phyloP scores from a whole-genome alignment of 306 rosid species.

The Cicer bijugum region DNA sequence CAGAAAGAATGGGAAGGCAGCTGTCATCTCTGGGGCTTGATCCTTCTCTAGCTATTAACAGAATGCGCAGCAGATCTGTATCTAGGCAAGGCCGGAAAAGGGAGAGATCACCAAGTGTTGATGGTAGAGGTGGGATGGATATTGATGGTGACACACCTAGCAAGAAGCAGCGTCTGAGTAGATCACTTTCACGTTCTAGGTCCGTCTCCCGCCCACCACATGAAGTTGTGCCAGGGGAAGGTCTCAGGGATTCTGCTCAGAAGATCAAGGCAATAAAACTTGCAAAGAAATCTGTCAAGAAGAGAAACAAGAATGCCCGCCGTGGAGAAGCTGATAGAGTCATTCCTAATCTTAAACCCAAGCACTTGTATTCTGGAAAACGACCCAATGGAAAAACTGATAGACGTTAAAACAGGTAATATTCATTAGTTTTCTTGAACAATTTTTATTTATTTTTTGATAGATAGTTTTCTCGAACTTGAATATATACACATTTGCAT shows the following conservation, averaged over 20 bases:
- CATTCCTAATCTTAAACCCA: slow-evolving; percentile 73
- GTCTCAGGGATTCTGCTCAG: slow-evolving; percentile 73
- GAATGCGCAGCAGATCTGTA: slow-evolving; percentile 72
- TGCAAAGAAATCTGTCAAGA: slow-evolving; percentile 68
- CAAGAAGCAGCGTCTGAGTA: slow-evolving; percentile 64
- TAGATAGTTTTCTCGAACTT: background rate
- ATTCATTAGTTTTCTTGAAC: too few species aligned
- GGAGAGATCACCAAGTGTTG: slow-evolving; percentile 64
- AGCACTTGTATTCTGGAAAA: slow-evolving; percentile 85
- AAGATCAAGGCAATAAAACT: slow-evolving; percentile 71
- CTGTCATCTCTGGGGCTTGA: slow-evolving; percentile 73
- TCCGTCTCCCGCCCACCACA: slow-evolving; percentile 63
- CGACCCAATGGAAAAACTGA: slow-evolving; percentile 74
- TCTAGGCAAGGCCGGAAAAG: slow-evolving; percentile 68
- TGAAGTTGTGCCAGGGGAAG: slow-evolving; percentile 86
- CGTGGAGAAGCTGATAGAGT: slow-evolving; percentile 96
- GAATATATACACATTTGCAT: background rate
- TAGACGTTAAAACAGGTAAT: slow-evolving; percentile 63
- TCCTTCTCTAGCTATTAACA: slow-evolving; percentile 64
- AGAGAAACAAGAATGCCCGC: slow-evolving; percentile 79
- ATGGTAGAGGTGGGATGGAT: slow-evolving; percentile 62
- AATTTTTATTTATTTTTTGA: too few species aligned
- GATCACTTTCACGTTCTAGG: slow-evolving; percentile 64
- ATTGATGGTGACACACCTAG: slow-evolving; percentile 66
- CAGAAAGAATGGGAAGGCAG: slow-evolving; percentile 86